phyloP scores from a whole-genome alignment of 2,329 filamentous ascomycete species.

The Botryotinia convoluta region DNA sequence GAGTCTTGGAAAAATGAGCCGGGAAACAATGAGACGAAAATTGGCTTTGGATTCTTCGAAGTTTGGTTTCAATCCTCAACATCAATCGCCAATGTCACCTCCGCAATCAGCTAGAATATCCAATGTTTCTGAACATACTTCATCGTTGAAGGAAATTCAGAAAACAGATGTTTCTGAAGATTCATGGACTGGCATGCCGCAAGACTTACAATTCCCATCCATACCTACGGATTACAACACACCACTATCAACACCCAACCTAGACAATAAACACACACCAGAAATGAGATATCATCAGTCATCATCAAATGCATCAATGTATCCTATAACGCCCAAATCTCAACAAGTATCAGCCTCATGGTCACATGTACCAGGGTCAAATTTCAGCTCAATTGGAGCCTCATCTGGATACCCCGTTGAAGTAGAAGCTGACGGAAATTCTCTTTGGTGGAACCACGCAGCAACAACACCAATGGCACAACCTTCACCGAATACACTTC shows the following conservation, averaged over 20 bases:
- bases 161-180: conserved; percentile 39
- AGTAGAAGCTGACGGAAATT: conserved; percentile 25
- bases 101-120: conserved; percentile 45
- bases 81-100: conserved; percentile 45
- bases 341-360: conserved; percentile 29
- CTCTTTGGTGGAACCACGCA: conserved; percentile 37
- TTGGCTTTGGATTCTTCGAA: conserved; percentile 43
- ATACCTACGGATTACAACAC: conserved; percentile 26
- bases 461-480: conserved; percentile 32
- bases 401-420: conserved; percentile 18
- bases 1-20: conserved; percentile 39
- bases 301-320: conserved; percentile 24
- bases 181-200: conserved; percentile 31
- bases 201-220: conserved; percentile 33
- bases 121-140: conserved; percentile 18
- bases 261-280: conserved; percentile 28
- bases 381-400: conserved; percentile 23
- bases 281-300: conserved; percentile 27
- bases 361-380: conserved; percentile 28
- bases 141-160: conserved; percentile 19
- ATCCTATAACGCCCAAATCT: conserved; percentile 32
- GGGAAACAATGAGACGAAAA: conserved; percentile 48
- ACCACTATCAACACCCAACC: conserved; percentile 31
- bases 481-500: conserved; percentile 31
- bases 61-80: conserved; percentile 48